Base-by-base conservation (phyloP, 441 rosid genomes). In the Bruguiera hainesii region DNA sequence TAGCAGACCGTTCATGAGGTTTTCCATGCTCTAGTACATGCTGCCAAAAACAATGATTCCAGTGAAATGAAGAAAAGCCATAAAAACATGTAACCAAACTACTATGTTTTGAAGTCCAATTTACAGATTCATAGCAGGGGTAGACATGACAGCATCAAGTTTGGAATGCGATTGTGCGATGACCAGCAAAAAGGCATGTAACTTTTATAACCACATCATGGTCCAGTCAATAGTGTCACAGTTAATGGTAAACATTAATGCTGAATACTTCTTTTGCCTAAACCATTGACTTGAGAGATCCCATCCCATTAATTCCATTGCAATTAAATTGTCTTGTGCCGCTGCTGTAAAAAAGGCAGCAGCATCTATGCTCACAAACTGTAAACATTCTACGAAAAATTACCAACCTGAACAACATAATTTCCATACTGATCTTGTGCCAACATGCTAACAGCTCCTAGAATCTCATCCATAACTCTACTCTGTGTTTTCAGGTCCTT, bases 381-480 rank as follows among this genome's bases (percentile, higher is more conserved):
- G 31, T 28, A 67, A 59, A 8, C 35, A 21, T 18, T 37, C 42
- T 31, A 19, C 28, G 6, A 52, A 63, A 64, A 58, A 61, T 39
- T 16, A 53, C 82, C 58, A 56, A 89, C 96, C 96, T 89, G 96
- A 69, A 89, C 78, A 72, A 89, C 96, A 77, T 89, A 89, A 84
- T 89, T 89, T 65, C 96, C 96, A 60, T 89, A 89, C 77, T 89
- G 96, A 77, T 89, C 96, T 78, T 86, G 93, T 10, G 96, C 91
- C 64, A 89, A 75, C 86, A 81, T 78, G 74, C 89, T 84, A 67
- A 89, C 91, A 67, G 88, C 78, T 63, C 83, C 82, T 73, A 89
- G 63, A 67, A 89, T 87, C 73, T 89, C 96, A 74, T 87, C 87
- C 96, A 89, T 89, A 55, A 89, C 89, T 73, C 83, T 89, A 61